Base-by-base conservation (phyloP, 2,329 filamentous ascomycete genomes). In the Seiridium cupressi region DNA sequence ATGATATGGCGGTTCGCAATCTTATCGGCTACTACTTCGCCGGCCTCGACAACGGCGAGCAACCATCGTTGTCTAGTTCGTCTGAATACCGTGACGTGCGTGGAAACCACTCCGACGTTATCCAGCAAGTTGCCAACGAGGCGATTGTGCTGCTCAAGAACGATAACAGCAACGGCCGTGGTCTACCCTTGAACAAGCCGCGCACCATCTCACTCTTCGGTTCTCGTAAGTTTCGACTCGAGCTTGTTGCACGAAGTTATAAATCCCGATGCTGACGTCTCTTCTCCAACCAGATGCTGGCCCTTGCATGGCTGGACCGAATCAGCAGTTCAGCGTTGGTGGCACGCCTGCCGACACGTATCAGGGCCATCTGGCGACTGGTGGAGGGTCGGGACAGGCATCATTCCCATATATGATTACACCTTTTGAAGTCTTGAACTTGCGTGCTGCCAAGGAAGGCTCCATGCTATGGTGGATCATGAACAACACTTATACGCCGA, bases 141-240 rank as follows among this genome's bases (percentile, higher is more conserved):
- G 92, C 91, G 13, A 92, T 89, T 3, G 92, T 98, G 5, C 80
- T 98, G 31, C 76, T 90, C 32, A 90, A 90, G 75, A 86, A 87
- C 59, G 68, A 66, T 1, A 76, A 79, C 59, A 72, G 74, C 7
- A 70, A 79, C 2, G 63, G 65, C 34, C 40, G 40, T 7, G 64
- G 44, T n/a, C 74, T 87, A 1, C 84, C 84, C 0, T 70, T 87
- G 3, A 77, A 38, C 6, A 53, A 44, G 36, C 3, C 18, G 44
- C 7, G 7, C 32, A n/a, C 11, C 35, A 32, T 71, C 71, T 6
- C 77, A 75, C 38, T 77, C 84, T 51, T 76, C 74, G 2, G 71
- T 84, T 1, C 81, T 83, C 59, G 81, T 81, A 1, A 79, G 80
- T 58, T 78, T 79, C 63, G 79, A 10, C 86, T 84, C 5, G 32